These are phyloP conservation scores for Hanseniaspora osmophila DNA, from an alignment of 805 yeast genomes.

Conservation along the genomic window DNA sequence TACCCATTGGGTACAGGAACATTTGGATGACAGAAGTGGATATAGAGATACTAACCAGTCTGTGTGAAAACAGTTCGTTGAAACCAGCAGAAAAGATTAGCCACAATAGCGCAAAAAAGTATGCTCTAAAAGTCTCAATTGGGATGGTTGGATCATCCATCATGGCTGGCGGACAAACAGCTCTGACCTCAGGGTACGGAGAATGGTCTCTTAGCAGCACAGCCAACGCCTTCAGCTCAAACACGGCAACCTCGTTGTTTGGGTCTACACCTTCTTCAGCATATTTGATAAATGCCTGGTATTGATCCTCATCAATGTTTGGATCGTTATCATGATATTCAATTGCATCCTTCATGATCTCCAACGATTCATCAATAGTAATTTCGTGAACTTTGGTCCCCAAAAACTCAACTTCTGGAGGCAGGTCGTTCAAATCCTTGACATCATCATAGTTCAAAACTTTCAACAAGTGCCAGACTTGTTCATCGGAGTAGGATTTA, in stretches of 20 bases:
- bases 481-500: conserved; percentile 4
- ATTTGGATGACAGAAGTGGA: conserved; percentile 32
- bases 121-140: conserved; percentile 34
- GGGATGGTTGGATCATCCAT: conserved; percentile 34
- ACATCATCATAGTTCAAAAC: conserved; percentile 6
- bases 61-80: conserved; percentile 42
- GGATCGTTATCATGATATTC: conserved; percentile 33
- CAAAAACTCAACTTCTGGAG: conserved; percentile 23
- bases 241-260: conserved; percentile 11
- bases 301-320: conserved; percentile 29
- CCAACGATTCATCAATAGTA: conserved; percentile 26
- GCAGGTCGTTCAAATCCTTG: conserved; percentile 9
- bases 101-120: conserved; percentile 30
- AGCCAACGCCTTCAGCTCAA: conserved; percentile 21
- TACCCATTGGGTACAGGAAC: conserved; percentile 33
- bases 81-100: conserved; percentile 38
- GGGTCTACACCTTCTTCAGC: conserved; percentile 16
- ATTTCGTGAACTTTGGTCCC: conserved; percentile 26
- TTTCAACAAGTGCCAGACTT: conserved; percentile 5
- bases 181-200: conserved; percentile 56
- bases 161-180: conserved; percentile 34
- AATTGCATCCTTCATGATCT: conserved; percentile 27
- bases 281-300: conserved; percentile 22
- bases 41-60: conserved; percentile 37
- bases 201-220: conserved; percentile 30